Evolutionary conservation across 2,329 filamentous ascomycete species (phyloP), one percentile per base, ranked within the genome.

Genomic region (Chaetomium olivaceum): DNA sequence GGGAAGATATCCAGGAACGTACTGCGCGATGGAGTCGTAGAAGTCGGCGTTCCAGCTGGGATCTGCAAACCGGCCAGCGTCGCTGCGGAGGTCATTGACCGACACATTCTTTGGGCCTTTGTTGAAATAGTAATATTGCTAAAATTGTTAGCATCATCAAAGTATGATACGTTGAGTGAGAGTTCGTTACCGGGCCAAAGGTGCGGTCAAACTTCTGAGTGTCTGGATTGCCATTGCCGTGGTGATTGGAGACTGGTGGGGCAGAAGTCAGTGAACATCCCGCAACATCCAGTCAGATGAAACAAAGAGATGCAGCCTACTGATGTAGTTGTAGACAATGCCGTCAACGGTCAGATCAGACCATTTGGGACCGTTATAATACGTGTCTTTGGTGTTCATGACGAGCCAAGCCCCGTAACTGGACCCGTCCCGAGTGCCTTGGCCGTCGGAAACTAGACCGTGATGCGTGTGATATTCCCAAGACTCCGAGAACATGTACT

Each of bases 91-190:
- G 25, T 59, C 57, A 25, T 59, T 59, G 43, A 50, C 43, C 1
- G 57, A 50, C n/a, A 43, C 43, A 2, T 23, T 29, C 14, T 33
- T 50, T 23, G 39, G 9, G 1, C 57, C 57, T 39, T 59, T 59
- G 43, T 59, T 59, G 43, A 59, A 59, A 33, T 59, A 59, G 43
- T 59, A 59, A 14, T 50, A 59, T 59, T 59, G 57, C 57, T 59
- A 3, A 50, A 3, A 29, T 31, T 59, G 25, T 59, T 27, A 59
- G 57, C n/a, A n/a, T n/a, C n/a, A n/a, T n/a, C n/a, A n/a, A n/a
- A n/a, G n/a, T n/a, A n/a, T n/a, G n/a, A n/a, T n/a, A n/a, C n/a
- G n/a, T n/a, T n/a, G n/a, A n/a, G n/a, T n/a, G n/a, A n/a, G n/a
- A n/a, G n/a, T n/a, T n/a, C n/a, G 11, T 59, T 50, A 59, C 57